Conservation (phyloP, 129 eudicot genomes). For the Saussurea involucrata region DNA sequence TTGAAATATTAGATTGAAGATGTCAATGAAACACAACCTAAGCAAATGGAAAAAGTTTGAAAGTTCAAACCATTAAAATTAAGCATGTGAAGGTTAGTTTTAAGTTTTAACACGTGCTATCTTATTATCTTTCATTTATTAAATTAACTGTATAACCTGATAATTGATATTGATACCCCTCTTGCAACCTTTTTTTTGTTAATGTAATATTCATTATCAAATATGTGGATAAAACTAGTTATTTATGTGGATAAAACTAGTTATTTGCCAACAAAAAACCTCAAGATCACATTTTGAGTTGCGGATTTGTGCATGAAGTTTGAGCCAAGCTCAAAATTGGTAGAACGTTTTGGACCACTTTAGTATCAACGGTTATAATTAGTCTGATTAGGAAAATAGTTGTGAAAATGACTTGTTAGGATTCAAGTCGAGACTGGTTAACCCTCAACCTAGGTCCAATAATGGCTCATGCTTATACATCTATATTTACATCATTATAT, state of each 20-base stretch:
- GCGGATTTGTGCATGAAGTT: background rate
- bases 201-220: background rate
- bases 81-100: background rate
- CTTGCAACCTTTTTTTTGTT: background rate
- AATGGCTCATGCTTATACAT: too few species aligned
- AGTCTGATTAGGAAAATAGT: background rate
- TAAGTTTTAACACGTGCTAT: background rate
- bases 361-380: background rate
- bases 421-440: background rate
- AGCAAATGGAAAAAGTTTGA: background rate
- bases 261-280: background rate
- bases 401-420: background rate
- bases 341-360: background rate
- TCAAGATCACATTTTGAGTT: background rate
- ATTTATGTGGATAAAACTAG: too few species aligned
- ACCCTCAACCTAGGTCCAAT: background rate
- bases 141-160: background rate
- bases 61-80: background rate
- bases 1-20: background rate
- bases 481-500: too few species aligned
- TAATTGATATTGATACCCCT: background rate
- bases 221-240: background rate
- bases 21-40: background rate
- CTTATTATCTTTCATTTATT: background rate
- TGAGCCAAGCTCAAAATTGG: background rate